Base-by-base conservation (phyloP, 768 basidiomycete genomes). In the Butyriboletus loyo region DNA sequence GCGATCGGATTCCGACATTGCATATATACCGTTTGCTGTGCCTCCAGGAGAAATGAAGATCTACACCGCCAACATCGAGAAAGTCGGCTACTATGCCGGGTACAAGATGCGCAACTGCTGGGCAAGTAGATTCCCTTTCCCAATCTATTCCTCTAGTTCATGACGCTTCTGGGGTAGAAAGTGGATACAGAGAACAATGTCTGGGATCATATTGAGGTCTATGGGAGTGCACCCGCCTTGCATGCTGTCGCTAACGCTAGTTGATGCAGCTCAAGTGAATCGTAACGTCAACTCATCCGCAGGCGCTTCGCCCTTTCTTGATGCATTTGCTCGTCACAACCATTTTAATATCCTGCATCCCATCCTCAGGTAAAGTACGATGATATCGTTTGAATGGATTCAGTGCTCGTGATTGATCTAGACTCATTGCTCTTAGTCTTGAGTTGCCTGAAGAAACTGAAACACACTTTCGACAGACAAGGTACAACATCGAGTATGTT, bases 181-280 rank as follows among this genome's bases (percentile, higher is more conserved):
- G 77, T 86, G 22, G 79, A 79, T 40, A 72, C 75, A 5, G 49
- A 55, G 0, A 55, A 54, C n/a, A 80, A 82, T 5, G 77, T 86
- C 28, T 74, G 62, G n/a, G 85, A 87, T 60, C 81, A 85, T 56
- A 66, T 85, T 19, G 84, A 85, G 55, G 74, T 80, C 34, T 86
- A 85, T 58, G 80, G 77, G 56, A 69, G 83, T 85, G 51, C 30
- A 78, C 25, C 28, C 10, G 24, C 22, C 46, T 32, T 21, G 17
- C 21, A n/a, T 45, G n/a, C 2, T 31, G 1, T 21, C 24, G 7
- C 14, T 14, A 1, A 11, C 7, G 10, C 22, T 19, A 14, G 30
- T 30, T 50, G 10, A 53, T 7, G 43, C 11, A 7, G 5, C 14
- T 41, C 19, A 37, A 83, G 83, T 81, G 38, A 75, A 82, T 54